Evolutionary conservation across 1,284 basidiomycete species (phyloP).

Genomic region (Ganoderma lucidum): DNA sequence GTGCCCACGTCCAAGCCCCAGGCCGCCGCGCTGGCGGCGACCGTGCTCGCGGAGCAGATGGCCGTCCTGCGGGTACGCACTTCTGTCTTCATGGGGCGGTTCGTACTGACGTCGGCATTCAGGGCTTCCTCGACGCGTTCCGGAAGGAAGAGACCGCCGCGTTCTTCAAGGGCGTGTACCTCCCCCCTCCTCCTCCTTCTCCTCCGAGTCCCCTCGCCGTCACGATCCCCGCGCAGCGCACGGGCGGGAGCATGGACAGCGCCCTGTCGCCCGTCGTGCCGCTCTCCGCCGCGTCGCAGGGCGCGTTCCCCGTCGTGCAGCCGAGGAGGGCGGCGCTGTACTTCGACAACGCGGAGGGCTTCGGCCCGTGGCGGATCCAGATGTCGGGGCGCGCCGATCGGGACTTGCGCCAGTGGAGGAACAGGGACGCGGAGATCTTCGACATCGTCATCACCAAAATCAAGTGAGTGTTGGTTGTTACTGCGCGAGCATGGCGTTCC

Average conservation of each 20-base stretch:
- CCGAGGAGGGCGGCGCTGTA: conserved; percentile 57
- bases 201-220: neutral
- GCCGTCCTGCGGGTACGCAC: neutral
- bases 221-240: conserved; percentile 2
- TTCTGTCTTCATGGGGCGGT: neutral
- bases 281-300: neutral
- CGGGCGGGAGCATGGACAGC: neutral
- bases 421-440: conserved; percentile 51
- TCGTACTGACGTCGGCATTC: neutral
- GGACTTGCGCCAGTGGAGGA: conserved; percentile 51
- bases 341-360: conserved; percentile 56
- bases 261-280: neutral
- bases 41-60: conserved; percentile 28
- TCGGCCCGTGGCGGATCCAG: conserved; percentile 61
- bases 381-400: conserved; percentile 53
- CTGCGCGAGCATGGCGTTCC: neutral
- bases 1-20: conserved; percentile 27
- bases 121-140: conserved; percentile 1
- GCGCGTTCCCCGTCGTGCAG: conserved; percentile 1
- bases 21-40: conserved; percentile 32
- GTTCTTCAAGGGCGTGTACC: neutral
- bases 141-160: neutral
- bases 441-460: conserved; percentile 65
- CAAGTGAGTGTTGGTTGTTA: conserved; percentile 44
- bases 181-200: neutral